phyloP scores from a whole-genome alignment of 768 basidiomycete species.

The Boletus edulis region DNA sequence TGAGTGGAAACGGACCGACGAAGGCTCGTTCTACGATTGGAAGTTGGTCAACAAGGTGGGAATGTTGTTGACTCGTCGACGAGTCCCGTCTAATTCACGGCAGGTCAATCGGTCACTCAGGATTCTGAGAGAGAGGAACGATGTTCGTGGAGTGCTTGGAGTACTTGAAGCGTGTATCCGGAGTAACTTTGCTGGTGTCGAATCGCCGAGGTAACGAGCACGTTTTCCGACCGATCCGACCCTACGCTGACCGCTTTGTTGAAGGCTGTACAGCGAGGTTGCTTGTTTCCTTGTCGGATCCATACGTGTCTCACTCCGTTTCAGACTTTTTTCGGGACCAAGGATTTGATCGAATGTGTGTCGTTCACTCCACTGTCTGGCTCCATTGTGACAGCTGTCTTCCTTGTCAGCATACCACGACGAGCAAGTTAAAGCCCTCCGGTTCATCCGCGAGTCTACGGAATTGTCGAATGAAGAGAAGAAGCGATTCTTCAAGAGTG shows the following conservation, averaged over 20 bases:
- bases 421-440: constrained; percentile 75
- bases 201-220: constrained; percentile 64
- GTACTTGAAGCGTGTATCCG: constrained; percentile 90
- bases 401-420: constrained; percentile 66
- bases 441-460: constrained; percentile 70
- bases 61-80: not conserved
- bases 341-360: constrained; percentile 83
- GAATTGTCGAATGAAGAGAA: constrained; percentile 86
- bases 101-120: constrained; percentile 75
- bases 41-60: constrained; percentile 73
- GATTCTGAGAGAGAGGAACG: constrained; percentile 68
- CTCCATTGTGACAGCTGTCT: not conserved
- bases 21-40: constrained; percentile 92
- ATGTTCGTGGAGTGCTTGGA: constrained; percentile 83
- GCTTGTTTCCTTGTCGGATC: constrained; percentile 6
- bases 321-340: constrained; percentile 91
- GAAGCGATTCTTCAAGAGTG: constrained; percentile 84
- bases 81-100: not conserved
- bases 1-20: constrained; percentile 86
- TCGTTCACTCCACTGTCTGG: not conserved
- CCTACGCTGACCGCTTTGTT: constrained; percentile 6
- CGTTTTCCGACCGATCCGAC: not conserved
- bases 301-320: constrained; percentile 12
- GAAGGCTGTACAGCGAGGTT: constrained; percentile 85
- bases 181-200: constrained; percentile 90